phyloP scores from a whole-genome alignment of 2,329 filamentous ascomycete species.

The Ascochyta pisi region DNA sequence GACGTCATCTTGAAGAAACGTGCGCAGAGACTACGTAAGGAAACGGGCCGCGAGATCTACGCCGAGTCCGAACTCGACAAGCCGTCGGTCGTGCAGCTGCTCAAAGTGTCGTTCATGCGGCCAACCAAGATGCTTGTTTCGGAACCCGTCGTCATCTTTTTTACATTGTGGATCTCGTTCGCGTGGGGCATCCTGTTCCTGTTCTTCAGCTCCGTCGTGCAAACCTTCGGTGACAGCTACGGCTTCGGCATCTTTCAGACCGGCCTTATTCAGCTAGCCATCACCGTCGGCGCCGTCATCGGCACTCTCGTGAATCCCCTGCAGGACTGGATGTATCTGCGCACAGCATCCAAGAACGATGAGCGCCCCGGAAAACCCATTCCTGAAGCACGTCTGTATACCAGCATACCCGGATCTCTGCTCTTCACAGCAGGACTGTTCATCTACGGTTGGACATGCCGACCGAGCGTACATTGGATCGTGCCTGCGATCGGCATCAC shows the following conservation, averaged over 20 bases:
- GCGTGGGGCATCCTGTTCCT: constrained; percentile 55
- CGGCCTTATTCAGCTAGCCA: constrained; percentile 51
- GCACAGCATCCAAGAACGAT: constrained; percentile 41
- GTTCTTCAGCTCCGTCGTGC: constrained; percentile 51
- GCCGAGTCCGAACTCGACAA: constrained; percentile 38
- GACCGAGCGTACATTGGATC: constrained; percentile 45
- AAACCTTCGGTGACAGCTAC: constrained; percentile 51
- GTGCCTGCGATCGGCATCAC: constrained; percentile 35
- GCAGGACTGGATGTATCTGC: constrained; percentile 43
- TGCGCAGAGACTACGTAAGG: constrained; percentile 48
- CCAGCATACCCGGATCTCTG: constrained; percentile 51
- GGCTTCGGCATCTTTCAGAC: constrained; percentile 45
- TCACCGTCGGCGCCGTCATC: constrained; percentile 52
- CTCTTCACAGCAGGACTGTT: constrained; percentile 41
- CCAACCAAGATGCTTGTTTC: constrained; percentile 52
- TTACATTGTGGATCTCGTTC: constrained; percentile 55
- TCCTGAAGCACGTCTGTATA: constrained; percentile 54
- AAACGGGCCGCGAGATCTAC: constrained; percentile 43
- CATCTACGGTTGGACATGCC: constrained; percentile 41
- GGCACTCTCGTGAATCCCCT: constrained; percentile 51
- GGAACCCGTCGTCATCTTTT: constrained; percentile 53
- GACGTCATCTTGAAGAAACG: constrained; percentile 53
- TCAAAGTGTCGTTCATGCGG: constrained; percentile 52
- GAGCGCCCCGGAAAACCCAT: constrained; percentile 51
- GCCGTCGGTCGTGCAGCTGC: constrained; percentile 22